Evolutionary conservation across 345 rosid genomes (phyloP), one percentile per base, ranked within the genome.

Genomic region (Firmiana major): DNA sequence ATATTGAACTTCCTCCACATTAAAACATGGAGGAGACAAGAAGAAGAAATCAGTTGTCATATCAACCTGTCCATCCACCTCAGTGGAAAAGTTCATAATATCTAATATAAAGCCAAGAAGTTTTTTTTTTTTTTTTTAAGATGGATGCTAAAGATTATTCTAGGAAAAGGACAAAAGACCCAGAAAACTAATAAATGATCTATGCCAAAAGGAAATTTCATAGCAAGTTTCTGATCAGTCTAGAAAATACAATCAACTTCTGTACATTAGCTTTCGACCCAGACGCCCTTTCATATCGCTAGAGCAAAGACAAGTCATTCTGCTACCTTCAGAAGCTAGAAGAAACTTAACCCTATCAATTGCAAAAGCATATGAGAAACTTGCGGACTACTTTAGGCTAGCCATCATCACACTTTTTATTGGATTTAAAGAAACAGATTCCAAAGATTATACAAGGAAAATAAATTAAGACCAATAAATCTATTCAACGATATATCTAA

Each of bases 1-100:
- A 84, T 97, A 97, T 88, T 94, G 97, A 55, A 97, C 98, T 86
- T 97, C 94, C 96, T 97, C 99, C 80, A 97, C 99, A 64, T 96
- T 96, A 89, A 96, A 96, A 79, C 99, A 98, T 96, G 77, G 51
- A 86, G 76, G 48, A 83, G 78, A 78, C 9, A 43, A 31, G 19
- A 81, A 70, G 3, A 22, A 76, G 54, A 22, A 53, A 43, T 34
- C 31, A 31, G 66, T 46, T 68, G 22, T 34, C 15, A 12, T 0
- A 75, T 54, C 46, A 79, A 68, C 48, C 31, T 26, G 26, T 69
- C 43, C n/a, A n/a, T n/a, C n/a, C n/a, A n/a, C n/a, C n/a, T n/a
- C n/a, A n/a, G n/a, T n/a, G n/a, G n/a, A n/a, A n/a, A 75, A 63
- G 45, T 51, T 48, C 9, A 53, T 71, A 11, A 71, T 9, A 59